Evolutionary conservation across 148 eudicot genomes (phyloP).

Genomic region (Salicornia ramosissima): DNA sequence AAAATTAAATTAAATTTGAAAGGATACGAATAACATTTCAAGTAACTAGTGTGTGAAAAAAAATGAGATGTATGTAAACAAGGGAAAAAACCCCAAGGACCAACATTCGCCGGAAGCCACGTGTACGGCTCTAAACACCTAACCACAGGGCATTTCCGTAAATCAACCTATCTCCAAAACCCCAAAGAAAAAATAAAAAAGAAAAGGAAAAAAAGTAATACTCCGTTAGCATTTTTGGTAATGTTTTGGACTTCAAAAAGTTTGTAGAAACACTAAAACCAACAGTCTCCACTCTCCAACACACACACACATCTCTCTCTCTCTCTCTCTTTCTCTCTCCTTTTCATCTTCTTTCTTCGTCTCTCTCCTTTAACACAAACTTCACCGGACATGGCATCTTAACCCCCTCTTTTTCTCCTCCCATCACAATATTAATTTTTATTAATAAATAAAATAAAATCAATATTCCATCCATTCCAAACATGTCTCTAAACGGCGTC

Average conservation of each 20-base stretch:
- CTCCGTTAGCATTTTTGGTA: slow-evolving; percentile 11
- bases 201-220: not conserved
- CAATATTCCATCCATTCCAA: too few relatives aligned
- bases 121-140: slow-evolving; percentile 17
- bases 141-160: not conserved
- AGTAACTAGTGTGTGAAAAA: too few relatives aligned
- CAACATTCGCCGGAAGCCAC: slow-evolving; percentile 20
- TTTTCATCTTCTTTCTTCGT: not conserved
- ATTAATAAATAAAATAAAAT: too few relatives aligned
- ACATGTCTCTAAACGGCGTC: slow-evolving; percentile 36
- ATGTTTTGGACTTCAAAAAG: slow-evolving; percentile 16
- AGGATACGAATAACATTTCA: too few relatives aligned
- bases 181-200: not conserved
- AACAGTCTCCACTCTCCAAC: not conserved
- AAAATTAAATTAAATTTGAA: too few relatives aligned
- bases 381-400: not conserved
- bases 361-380: not conserved
- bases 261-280: not conserved
- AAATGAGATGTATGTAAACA: too few relatives aligned
- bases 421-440: too few relatives aligned
- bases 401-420: too few relatives aligned
- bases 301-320: not conserved
- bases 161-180: too few relatives aligned
- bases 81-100: slow-evolving; percentile 8
- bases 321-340: not conserved